These are phyloP conservation scores for Mariannaea sp. DNA, from an alignment of 2,329 filamentous ascomycete genomes.

Conservation along the genomic window DNA sequence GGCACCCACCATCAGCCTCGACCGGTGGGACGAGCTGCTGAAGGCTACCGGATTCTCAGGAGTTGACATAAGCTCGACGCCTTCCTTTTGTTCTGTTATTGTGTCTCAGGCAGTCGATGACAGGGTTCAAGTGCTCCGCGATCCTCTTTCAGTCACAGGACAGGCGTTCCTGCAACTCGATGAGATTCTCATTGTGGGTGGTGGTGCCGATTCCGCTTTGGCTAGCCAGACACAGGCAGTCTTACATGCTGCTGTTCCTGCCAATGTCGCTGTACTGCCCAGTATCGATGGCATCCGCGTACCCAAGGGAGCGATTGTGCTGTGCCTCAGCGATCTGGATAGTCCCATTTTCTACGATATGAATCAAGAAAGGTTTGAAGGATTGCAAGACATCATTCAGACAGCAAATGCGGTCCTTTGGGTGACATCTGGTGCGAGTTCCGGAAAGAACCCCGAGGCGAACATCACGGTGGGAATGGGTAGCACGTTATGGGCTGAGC, in stretches of 20 bases:
- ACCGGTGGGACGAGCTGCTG: constrained; percentile 7
- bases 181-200: no score
- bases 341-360: neutral
- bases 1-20: neutral
- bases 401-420: neutral
- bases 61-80: constrained; percentile 5
- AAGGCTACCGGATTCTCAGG: constrained; percentile 1
- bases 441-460: constrained; percentile 1
- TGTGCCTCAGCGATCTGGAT: constrained; percentile 6
- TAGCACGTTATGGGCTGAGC: neutral
- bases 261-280: no score
- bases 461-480: neutral
- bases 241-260: no score
- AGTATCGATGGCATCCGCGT: no score
- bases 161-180: neutral
- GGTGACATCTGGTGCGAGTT: constrained; percentile 3
- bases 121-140: neutral
- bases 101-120: constrained; percentile 10
- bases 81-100: constrained; percentile 2
- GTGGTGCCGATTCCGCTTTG: no score
- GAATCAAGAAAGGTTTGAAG: neutral
- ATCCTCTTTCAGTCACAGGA: neutral
- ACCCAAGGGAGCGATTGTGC: neutral
- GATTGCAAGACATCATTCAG: neutral
- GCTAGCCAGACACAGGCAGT: no score